A percentile compares a stretch with the other conserved stretches of the same genome.
Conservation (phyloP, 2,329 filamentous ascomycete genomes). For the Zymoseptoria brevis region DNA sequence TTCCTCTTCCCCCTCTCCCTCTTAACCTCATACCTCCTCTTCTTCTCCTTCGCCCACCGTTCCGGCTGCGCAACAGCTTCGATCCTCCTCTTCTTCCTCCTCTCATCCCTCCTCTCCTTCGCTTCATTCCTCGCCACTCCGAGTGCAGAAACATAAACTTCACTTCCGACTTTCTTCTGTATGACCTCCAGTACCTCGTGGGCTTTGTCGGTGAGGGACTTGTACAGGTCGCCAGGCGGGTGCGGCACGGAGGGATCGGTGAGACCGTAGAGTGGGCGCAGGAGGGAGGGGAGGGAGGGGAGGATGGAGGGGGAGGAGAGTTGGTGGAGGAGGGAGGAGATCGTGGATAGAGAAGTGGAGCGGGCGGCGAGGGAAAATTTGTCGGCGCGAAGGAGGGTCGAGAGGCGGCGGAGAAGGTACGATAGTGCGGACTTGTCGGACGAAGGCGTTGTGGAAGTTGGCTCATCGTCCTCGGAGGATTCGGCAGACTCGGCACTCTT, state of each 20-base stretch:
- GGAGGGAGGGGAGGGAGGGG: constrained; percentile 56
- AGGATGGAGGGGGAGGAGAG: constrained; percentile 56
- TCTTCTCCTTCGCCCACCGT: constrained; percentile 68
- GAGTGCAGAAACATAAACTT: constrained; percentile 67
- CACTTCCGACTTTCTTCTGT: constrained; percentile 76
- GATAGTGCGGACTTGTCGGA: constrained; percentile 45
- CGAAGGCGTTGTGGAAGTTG: constrained; percentile 37
- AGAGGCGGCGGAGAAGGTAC: constrained; percentile 71
- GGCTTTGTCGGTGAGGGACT: constrained; percentile 61
- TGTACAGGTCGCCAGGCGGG: constrained; percentile 48
- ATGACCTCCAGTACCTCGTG: constrained; percentile 72
- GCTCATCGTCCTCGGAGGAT: constrained; percentile 32
- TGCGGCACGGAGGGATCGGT: constrained; percentile 68
- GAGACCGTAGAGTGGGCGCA: constrained; percentile 69
- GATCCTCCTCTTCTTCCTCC: constrained; percentile 79
- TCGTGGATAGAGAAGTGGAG: constrained; percentile 63
- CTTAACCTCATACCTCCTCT: constrained; percentile 75
- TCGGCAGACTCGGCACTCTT: constrained; percentile 36
- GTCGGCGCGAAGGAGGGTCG: constrained; percentile 60
- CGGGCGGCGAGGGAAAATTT: constrained; percentile 53
- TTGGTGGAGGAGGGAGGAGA: constrained; percentile 60
- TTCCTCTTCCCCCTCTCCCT: constrained; percentile 74
- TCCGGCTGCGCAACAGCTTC: constrained; percentile 79
- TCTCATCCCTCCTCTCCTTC: constrained; percentile 61
- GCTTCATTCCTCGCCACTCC: constrained; percentile 65